These are phyloP conservation scores for Penicillium decumbens DNA, from an alignment of 2,329 filamentous ascomycete genomes.

Conservation along the genomic window DNA sequence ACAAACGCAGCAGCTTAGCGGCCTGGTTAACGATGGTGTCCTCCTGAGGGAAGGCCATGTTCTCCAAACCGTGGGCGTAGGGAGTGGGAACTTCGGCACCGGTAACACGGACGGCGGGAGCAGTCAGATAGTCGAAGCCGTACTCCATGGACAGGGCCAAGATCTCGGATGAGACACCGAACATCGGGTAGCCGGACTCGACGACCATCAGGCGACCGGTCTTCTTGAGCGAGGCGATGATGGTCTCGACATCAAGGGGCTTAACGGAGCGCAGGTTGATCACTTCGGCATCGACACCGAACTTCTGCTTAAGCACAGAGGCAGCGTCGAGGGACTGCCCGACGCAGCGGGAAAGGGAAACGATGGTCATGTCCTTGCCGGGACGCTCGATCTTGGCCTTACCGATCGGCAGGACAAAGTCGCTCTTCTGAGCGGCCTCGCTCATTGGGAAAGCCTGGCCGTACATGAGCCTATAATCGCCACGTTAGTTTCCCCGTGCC, in stretches of 20 bases:
- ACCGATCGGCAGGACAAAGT: conserved; percentile 95
- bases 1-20: conserved; percentile 81
- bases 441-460: conserved; percentile 95
- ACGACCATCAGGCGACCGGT: conserved; percentile 85
- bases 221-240: conserved; percentile 98
- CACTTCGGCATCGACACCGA: conserved; percentile 91
- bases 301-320: conserved; percentile 89
- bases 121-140: conserved; percentile 94
- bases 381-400: conserved; percentile 98
- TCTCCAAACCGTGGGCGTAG: conserved; percentile 87
- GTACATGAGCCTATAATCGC: conserved; percentile 66
- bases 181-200: conserved; percentile 94
- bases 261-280: conserved; percentile 98
- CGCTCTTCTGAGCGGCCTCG: conserved; percentile 88
- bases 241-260: conserved; percentile 90
- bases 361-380: conserved; percentile 94
- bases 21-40: conserved; percentile 80
- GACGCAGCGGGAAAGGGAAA: conserved; percentile 90
- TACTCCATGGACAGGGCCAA: conserved; percentile 96
- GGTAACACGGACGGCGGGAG: conserved; percentile 87
- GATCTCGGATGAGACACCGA: conserved; percentile 87
- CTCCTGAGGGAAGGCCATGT: conserved; percentile 92
- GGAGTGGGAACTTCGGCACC: conserved; percentile 96
- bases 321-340: conserved; percentile 86
- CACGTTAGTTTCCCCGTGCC: conserved; percentile 23